Conservation (phyloP, 2,329 filamentous ascomycete genomes). For the Bipolaris sorokiniana region DNA sequence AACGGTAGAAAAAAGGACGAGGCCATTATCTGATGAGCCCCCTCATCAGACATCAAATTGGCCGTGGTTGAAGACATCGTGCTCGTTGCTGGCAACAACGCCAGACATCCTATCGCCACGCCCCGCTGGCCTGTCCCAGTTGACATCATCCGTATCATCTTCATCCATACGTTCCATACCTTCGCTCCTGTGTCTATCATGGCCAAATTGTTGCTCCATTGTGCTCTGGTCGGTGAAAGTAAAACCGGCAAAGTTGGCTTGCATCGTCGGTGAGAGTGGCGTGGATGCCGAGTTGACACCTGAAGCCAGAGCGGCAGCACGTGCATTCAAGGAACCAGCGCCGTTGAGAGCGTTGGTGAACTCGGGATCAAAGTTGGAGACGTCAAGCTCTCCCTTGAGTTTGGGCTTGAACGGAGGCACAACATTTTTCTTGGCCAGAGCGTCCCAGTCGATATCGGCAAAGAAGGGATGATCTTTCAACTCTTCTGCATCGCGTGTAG, state of each 20-base stretch:
- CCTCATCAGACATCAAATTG: conserved; percentile 46
- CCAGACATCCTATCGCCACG: conserved; percentile 60
- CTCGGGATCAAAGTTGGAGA: conserved; percentile 97
- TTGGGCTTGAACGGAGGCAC: conserved; percentile 98
- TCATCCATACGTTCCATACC: conserved; percentile 54
- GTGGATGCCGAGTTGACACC: conserved; percentile 85
- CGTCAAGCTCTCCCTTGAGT: conserved; percentile 92
- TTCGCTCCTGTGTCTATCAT: conserved; percentile 46
- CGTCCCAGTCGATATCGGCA: conserved; percentile 88
- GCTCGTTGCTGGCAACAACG: conserved; percentile 53
- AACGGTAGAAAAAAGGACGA: conserved; percentile 9
- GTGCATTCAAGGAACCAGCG: conserved; percentile 84
- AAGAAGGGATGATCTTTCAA: conserved; percentile 96
- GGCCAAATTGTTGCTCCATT: conserved; percentile 78
- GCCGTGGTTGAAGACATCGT: conserved; percentile 56
- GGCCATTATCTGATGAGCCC: conserved; percentile 2
- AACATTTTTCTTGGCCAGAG: conserved; percentile 86
- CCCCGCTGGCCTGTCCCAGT: conserved; percentile 50
- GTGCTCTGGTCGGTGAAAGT: conserved; percentile 99
- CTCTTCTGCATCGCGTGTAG: conserved; percentile 88
- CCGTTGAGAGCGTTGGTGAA: conserved; percentile 94
- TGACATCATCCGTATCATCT: conserved; percentile 50
- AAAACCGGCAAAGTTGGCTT: conserved; percentile 98
- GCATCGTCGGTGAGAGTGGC: conserved; percentile 90
- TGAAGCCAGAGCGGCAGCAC: conserved; percentile 82